A percentile compares a stretch with the other conserved stretches of the same genome.
phyloP scores from a whole-genome alignment of 23 red algal genomes.

The Agarophyton chilense region DNA sequence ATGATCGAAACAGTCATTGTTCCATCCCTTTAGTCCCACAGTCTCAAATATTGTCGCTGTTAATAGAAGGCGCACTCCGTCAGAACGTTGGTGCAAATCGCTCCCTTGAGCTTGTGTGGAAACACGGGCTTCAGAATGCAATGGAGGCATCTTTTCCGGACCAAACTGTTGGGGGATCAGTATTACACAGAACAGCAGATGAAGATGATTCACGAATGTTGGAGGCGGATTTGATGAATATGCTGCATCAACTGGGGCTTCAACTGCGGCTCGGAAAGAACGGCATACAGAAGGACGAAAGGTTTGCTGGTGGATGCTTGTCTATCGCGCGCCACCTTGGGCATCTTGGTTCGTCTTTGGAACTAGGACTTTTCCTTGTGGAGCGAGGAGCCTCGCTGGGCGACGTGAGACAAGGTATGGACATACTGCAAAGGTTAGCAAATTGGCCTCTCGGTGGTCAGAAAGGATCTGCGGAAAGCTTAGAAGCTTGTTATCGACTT shows the following conservation, averaged over 20 bases:
- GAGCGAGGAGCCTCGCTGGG: neutral
- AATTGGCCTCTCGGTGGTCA: constrained; percentile 5
- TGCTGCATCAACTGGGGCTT: neutral
- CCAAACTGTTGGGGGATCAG: too few species aligned
- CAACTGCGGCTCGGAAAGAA: neutral
- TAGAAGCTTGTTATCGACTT: constrained; percentile 8
- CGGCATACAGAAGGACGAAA: neutral
- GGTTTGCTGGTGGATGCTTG: neutral
- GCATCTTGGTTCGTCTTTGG: neutral
- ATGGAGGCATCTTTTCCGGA: neutral
- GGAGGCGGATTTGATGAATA: neutral
- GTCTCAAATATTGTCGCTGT: neutral
- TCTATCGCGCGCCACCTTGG: neutral
- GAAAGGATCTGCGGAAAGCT: neutral
- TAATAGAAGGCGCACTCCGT: neutral
- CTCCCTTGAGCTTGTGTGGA: neutral
- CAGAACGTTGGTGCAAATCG: neutral
- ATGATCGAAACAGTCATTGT: neutral
- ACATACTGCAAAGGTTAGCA: neutral
- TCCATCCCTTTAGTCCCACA: neutral
- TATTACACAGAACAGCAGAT: too few species aligned
- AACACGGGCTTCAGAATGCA: neutral
- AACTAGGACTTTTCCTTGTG: constrained; percentile 6
- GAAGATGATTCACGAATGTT: neutral
- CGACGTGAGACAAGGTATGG: neutral